A percentile compares a stretch with the other conserved stretches of the same genome.
These are phyloP conservation scores for Mycena latifolia DNA, from an alignment of 768 basidiomycete species.

Conservation along the genomic window DNA sequence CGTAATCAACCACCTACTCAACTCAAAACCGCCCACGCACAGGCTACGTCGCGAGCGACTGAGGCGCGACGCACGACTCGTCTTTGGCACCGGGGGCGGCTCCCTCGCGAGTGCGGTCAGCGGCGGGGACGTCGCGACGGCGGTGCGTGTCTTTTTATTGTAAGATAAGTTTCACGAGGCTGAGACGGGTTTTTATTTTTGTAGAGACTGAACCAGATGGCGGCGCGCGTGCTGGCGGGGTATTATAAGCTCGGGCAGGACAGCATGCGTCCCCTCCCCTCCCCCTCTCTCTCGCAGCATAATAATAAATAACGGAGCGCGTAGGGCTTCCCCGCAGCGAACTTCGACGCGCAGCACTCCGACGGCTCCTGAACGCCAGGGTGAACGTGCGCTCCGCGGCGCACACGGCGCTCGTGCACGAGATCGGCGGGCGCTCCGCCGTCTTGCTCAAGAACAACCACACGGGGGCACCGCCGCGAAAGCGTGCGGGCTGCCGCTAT, in stretches of 20 bases:
- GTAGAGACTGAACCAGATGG: conserved; percentile 38
- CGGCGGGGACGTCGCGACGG: not conserved
- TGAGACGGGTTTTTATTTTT: too few species aligned
- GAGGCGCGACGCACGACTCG: conserved; percentile 37
- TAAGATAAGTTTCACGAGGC: too few species aligned
- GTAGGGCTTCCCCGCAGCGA: conserved; percentile 60
- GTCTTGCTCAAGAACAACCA: conserved; percentile 79
- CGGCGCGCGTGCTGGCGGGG: conserved; percentile 42
- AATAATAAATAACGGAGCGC: not conserved
- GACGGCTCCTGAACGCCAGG: conserved; percentile 59
- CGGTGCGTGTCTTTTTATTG: conserved; percentile 5
- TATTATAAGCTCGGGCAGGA: conserved; percentile 25
- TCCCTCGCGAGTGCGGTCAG: conserved; percentile 38
- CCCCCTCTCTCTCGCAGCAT: conserved; percentile 5
- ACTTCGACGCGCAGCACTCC: conserved; percentile 59
- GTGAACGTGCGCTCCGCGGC: conserved; percentile 57
- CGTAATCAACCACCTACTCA: too few species aligned
- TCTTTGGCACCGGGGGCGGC: conserved; percentile 39
- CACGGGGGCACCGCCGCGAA: conserved; percentile 47
- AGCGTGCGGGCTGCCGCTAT: conserved; percentile 56
- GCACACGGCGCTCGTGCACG: conserved; percentile 65
- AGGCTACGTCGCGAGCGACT: conserved; percentile 31
- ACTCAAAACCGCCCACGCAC: not conserved
- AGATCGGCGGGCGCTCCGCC: conserved; percentile 75
- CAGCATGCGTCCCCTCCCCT: not conserved